These are phyloP conservation scores for Pholiota conissans DNA, from an alignment of 768 basidiomycete species.

Conservation along the genomic window DNA sequence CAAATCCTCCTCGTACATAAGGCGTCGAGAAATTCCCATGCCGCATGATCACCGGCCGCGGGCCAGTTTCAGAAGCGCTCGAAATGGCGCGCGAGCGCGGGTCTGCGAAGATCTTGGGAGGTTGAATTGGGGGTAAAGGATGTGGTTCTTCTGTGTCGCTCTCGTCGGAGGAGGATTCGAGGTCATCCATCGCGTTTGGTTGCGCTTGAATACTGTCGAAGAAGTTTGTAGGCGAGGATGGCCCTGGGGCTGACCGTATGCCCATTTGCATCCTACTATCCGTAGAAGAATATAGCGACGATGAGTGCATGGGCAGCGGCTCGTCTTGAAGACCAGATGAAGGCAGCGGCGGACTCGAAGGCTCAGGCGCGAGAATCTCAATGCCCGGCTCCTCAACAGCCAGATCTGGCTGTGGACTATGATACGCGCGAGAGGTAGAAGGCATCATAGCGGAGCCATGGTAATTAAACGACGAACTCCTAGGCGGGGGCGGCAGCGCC, in stretches of 20 bases:
- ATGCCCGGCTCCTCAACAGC: slow-evolving; percentile 7
- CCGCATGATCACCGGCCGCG: slow-evolving; percentile 53
- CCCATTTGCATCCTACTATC: slow-evolving; percentile 33
- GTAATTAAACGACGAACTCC: slow-evolving; percentile 33
- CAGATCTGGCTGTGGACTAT: neutral
- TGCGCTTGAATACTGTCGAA: slow-evolving; percentile 74
- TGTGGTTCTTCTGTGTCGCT: slow-evolving; percentile 31
- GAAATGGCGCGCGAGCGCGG: slow-evolving; percentile 39
- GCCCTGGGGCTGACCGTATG: slow-evolving; percentile 62
- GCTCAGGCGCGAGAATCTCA: slow-evolving; percentile 42
- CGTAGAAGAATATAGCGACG: neutral
- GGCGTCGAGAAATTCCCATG: slow-evolving; percentile 73
- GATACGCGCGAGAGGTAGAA: neutral
- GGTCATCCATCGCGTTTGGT: slow-evolving; percentile 71
- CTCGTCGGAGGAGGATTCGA: slow-evolving; percentile 60
- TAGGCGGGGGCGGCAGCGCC: slow-evolving; percentile 60
- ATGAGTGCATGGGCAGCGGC: neutral
- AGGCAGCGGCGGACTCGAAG: slow-evolving; percentile 43
- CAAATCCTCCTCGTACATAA: slow-evolving; percentile 47
- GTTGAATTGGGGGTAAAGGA: slow-evolving; percentile 12
- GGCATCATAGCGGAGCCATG: neutral
- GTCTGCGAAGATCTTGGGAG: slow-evolving; percentile 28
- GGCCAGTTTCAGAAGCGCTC: slow-evolving; percentile 25
- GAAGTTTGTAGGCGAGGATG: slow-evolving; percentile 68
- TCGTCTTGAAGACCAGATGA: slow-evolving; percentile 26